A percentile compares a stretch with the other conserved stretches of the same genome.
Evolutionary conservation across 176 grass and related monocot species (phyloP).

Genomic region (Hordeum marinum): DNA sequence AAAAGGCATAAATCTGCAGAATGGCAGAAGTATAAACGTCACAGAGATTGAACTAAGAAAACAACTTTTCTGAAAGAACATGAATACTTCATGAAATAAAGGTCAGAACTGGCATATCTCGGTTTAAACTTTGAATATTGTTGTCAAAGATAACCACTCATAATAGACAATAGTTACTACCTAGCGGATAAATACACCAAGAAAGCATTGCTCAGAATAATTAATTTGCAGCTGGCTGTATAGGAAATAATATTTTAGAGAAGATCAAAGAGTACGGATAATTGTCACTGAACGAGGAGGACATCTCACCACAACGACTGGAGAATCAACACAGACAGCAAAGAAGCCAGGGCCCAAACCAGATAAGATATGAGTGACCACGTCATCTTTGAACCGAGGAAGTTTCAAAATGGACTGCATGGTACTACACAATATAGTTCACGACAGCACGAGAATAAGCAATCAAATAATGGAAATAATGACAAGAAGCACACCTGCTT

Average conservation of each 20-base stretch:
- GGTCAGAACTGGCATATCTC: too few species aligned
- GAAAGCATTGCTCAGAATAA: not conserved
- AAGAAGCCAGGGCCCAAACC: conserved; percentile 84
- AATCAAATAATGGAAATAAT: not conserved
- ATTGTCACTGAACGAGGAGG: not conserved
- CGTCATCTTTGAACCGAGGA: conserved; percentile 84
- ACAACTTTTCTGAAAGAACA: too few species aligned
- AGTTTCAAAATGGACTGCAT: conserved; percentile 77
- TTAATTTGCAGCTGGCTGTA: not conserved
- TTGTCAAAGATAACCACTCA: too few species aligned
- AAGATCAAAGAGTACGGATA: not conserved
- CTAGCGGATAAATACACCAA: not conserved
- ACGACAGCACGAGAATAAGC: not conserved
- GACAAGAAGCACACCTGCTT: conserved; percentile 47
- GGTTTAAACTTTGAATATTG: too few species aligned
- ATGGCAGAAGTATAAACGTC: too few species aligned
- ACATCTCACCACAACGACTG: conserved; percentile 76
- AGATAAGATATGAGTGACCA: conserved; percentile 78
- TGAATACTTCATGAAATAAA: too few species aligned
- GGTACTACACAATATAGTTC: not conserved
- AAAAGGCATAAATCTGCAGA: too few species aligned
- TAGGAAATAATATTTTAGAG: conserved; percentile 13
- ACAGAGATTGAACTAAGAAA: too few species aligned
- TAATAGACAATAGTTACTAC: too few species aligned
- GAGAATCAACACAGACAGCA: conserved; percentile 91